Evolutionary conservation across 371 early-diverging fungal genomes (phyloP), one percentile per base, ranked within the genome.

Genomic region (Mortierella sp.): DNA sequence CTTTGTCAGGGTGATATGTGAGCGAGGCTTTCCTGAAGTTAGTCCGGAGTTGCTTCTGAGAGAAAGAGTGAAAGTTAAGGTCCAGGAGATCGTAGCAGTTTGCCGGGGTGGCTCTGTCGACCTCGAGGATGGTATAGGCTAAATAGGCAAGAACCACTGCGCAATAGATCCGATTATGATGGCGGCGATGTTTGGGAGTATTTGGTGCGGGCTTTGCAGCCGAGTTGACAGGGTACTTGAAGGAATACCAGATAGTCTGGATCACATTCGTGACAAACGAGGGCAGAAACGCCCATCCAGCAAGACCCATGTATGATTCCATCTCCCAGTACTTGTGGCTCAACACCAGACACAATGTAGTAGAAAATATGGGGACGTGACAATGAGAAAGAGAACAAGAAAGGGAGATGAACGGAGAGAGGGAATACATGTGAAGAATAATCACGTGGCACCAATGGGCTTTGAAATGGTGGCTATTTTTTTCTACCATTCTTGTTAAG

Each of bases 1-100:
- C 80, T 46, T 87, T 84, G 65, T 85, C 87, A 24, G 92, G 92
- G 80, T 93, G 93, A 58, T 78, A 89, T 65, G 80, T 76, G 31
- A 85, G 79, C 9, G 89, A 88, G 44, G 90, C 78, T 39, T 79
- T 68, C 42, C 84, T 79, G 64, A 84, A 91, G 53, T 87, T 82
- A 26, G 81, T 65, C 71, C 80, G 81, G 26, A 92, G 83, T 27
- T 86, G 84, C 61, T 76, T 80, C 19, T 72, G 64, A 23, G 82
- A 80, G 48, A 83, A 81, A 12, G 63, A 44, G 30, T 62, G 61
- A 9, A 81, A 79, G 37, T 48, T 49, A 19, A 85, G 43, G 42
- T 70, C 64, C 23, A 87, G 81, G 1, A 72, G 32, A 27, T 81
- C 55, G 54, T 89, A 89, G 68, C 79, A 78, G 34, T 85, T 87